Evolutionary conservation across 78 protist genomes (phyloP), one percentile per base, ranked within the genome.

Genomic region (Cavenderia fasciculata): DNA sequence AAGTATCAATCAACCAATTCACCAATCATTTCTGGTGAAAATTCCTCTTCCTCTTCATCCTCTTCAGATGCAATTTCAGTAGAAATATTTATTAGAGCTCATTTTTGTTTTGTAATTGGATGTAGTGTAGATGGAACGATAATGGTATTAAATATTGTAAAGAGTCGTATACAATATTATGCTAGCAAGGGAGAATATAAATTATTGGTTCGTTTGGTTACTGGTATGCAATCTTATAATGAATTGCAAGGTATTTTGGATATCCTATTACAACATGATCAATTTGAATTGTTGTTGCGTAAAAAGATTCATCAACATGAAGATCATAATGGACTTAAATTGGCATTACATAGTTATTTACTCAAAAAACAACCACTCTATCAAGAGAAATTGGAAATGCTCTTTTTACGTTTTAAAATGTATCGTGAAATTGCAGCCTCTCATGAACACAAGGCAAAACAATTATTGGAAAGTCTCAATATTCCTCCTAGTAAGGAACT

Each of bases 241-340:
- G 90, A 92, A 21, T 63, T 82, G 0, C 90, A 92, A 59, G 82
- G 69, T 38, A 92, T 92, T 14, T 61, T 92, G 4, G 88, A 78
- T 36, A 74, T 82, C 1, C 29, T 92, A 19, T 36, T 92, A 6
- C 71, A 65, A 57, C 85, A 92, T 43, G 91, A 92, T 19, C 57
- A 73, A 36, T 84, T 92, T 44, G 95, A 92, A 71, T 29, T 92
- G 5, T 36, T 92, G 18, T 52, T 92, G 16, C 44, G 90, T 31
- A 92, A 92, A 87, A 74, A 66, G 52, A 87, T 77, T 27, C 57
- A 78, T 41, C 78, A 77, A 84, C 95, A 92, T 47, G 91, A 76
- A 56, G 70, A 79, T 47, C 69, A 38, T 31, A 8, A 78, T 43
- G 86, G 94, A 38, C 25, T 91, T 19, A 82, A 70, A 40, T 25